Conservation (phyloP, 1,284 basidiomycete genomes). For the Pascua sp. region DNA sequence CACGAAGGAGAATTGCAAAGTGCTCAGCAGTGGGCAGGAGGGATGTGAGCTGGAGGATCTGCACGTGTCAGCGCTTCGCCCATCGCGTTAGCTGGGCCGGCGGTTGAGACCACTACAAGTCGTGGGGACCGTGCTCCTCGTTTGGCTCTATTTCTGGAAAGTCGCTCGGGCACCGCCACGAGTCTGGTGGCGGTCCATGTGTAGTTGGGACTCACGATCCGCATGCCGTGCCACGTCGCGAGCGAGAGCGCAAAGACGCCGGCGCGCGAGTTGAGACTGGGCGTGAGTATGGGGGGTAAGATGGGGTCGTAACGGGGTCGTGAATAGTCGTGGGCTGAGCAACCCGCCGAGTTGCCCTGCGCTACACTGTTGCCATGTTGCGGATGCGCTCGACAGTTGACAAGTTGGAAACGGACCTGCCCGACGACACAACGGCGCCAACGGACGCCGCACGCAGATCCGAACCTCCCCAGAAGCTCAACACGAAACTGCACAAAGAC, state of each 20-base stretch:
- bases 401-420: too few relatives aligned
- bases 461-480: too few relatives aligned
- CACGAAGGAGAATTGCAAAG: conserved; percentile 85
- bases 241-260: conserved; percentile 93
- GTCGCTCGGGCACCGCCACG: too few relatives aligned
- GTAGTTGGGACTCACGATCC: conserved; percentile 65
- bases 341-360: too few relatives aligned
- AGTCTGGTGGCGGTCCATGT: neutral
- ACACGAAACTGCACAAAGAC: too few relatives aligned
- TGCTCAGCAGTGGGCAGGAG: conserved; percentile 91
- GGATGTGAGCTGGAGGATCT: conserved; percentile 94
- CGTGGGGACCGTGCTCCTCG: conserved; percentile 1
- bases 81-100: neutral
- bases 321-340: too few relatives aligned
- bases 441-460: too few relatives aligned
- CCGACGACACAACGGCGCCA: too few relatives aligned
- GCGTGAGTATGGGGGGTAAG: neutral
- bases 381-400: too few relatives aligned
- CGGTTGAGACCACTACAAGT: conserved; percentile 5
- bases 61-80: conserved; percentile 9
- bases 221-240: conserved; percentile 91
- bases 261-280: conserved; percentile 71
- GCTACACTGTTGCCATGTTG: too few relatives aligned
- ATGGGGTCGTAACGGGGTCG: neutral
- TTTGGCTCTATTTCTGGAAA: neutral